These are phyloP conservation scores for Suillus brevipes DNA, from an alignment of 768 basidiomycete species.

Conservation along the genomic window DNA sequence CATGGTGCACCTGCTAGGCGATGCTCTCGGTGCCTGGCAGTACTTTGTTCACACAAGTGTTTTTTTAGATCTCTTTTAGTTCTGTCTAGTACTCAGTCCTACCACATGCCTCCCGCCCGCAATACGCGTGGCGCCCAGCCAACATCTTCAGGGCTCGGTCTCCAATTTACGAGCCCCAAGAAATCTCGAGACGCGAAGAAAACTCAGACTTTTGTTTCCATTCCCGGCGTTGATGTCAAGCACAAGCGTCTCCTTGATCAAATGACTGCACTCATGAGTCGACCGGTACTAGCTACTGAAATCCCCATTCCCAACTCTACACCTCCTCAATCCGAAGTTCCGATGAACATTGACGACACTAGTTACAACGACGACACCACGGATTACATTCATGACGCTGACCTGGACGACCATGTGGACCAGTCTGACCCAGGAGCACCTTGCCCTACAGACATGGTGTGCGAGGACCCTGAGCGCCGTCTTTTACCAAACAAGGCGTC, in stretches of 20 bases:
- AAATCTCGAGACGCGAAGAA: slow-evolving; percentile 14
- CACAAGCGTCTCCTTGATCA: slow-evolving; percentile 3
- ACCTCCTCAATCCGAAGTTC: not conserved
- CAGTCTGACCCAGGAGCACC: no score
- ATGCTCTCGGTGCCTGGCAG: not conserved
- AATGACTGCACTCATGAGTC: slow-evolving; percentile 1
- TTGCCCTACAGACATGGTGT: not conserved
- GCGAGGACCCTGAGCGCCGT: not conserved
- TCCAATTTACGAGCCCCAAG: slow-evolving; percentile 18
- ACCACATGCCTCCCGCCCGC: not conserved
- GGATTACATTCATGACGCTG: not conserved
- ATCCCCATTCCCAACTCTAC: not conserved
- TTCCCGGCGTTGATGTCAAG: not conserved
- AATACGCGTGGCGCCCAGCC: not conserved
- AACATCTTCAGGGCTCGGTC: slow-evolving; percentile 16
- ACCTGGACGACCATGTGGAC: not conserved
- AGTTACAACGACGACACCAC: not conserved
- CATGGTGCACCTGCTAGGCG: not conserved
- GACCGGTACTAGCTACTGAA: not conserved
- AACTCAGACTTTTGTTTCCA: not conserved
- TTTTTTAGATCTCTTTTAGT: no score
- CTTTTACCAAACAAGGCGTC: not conserved
- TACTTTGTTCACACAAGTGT: no score
- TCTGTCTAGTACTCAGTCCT: no score
- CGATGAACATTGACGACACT: not conserved